Base-by-base conservation (phyloP, 805 yeast species). In the Yarrowia alimentaria region DNA sequence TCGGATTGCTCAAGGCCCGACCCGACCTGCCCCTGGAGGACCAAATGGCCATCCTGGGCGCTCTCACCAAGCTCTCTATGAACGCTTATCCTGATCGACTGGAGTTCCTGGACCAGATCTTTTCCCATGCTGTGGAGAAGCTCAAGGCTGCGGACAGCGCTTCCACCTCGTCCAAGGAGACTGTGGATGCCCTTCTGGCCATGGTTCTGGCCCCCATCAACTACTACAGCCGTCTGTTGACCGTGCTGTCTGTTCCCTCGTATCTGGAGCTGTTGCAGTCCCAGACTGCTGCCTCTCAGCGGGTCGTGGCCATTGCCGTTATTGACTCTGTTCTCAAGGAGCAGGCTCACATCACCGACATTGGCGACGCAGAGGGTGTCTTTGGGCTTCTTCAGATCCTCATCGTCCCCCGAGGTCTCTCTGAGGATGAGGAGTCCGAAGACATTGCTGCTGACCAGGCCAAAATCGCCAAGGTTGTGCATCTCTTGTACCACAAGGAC, bases 1-100 rank as follows among this genome's bases (percentile, higher is more conserved):
- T 72, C 25, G 74, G 74, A 35, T 63, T 89, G 25, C 72, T 74
- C 49, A 71, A 78, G 40, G 65, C 73, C 8, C 78, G 83, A 54
- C 83, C 86, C 0, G 83, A 80, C 42, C 65, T 88, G n/a, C 70
- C 87, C 0, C 61, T 76, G n/a, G 79, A 76, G 21, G 91, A 85
- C 54, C 77, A 78, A 51, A 75, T 85, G 7, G 71, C 76, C 1
- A 70, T 89, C 16, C 68, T 87, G 35, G 82, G 81, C 53, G 77
- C 83, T n/a, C 72, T 86, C 24, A 72, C 83, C 47, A 76, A 75
- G 55, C 65, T 90, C 35, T 74, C 88, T 0, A 69, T 87, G 31
- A 71, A 75, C 4, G 85, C 81, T 67, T 85, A 85, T 61, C 84
- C 87, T 6, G 68, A 74, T 0, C 77, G 80, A 53, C 72, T 71